These are phyloP conservation scores for Cupressus sempervirens DNA, from an alignment of 75 land plant species.

Conservation along the genomic window DNA sequence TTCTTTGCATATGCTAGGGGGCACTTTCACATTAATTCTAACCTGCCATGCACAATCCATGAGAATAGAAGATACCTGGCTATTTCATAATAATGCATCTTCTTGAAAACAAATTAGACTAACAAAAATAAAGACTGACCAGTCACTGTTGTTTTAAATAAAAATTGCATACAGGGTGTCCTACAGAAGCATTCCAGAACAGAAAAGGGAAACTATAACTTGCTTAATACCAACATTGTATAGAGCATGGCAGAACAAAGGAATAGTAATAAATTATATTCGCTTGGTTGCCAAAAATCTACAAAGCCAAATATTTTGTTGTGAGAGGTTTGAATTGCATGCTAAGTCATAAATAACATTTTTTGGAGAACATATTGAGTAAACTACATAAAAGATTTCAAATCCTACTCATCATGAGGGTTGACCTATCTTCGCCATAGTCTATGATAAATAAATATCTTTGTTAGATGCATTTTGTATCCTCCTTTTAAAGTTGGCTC, in stretches of 20 bases:
- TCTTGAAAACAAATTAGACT: conserved; percentile 6
- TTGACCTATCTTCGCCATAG: background rate
- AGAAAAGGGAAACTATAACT: background rate
- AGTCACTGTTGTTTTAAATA: background rate
- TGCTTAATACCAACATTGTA: conserved; percentile 1
- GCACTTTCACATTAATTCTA: conserved; percentile 11
- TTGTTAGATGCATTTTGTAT: background rate
- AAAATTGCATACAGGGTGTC: background rate
- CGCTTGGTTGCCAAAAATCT: background rate
- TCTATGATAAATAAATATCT: background rate
- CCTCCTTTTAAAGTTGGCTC: background rate
- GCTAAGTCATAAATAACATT: background rate
- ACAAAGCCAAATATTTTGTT: background rate
- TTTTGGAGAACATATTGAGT: background rate
- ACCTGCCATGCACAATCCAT: conserved; percentile 8
- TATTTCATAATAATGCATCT: conserved; percentile 4
- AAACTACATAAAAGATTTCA: background rate
- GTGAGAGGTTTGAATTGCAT: background rate
- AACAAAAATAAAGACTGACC: background rate
- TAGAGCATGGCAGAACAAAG: background rate
- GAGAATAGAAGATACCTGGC: background rate
- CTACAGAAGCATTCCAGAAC: background rate
- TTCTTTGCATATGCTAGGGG: conserved; percentile 11
- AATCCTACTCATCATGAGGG: background rate
- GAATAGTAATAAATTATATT: background rate